Conservation (phyloP, 2,329 filamentous ascomycete genomes). For the Metarhizium sp. region DNA sequence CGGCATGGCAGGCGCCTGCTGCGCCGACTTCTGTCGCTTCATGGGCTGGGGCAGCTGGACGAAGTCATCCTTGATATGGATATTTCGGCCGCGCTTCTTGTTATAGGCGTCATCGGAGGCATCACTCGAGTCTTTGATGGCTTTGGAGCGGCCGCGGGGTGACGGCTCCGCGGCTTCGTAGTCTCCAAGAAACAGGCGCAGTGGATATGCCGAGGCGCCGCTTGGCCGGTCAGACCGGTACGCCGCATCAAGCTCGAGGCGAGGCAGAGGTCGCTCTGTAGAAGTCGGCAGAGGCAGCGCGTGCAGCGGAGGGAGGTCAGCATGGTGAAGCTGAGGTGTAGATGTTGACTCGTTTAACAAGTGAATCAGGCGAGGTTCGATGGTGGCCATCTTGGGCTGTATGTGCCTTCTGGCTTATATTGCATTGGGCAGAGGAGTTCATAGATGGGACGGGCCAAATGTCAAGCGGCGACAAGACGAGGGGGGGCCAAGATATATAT, state of each 20-base stretch:
- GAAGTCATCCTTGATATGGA: constrained; percentile 49
- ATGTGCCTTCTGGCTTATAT: constrained; percentile 3
- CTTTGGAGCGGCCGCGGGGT: constrained; percentile 29
- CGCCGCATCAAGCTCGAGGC: constrained; percentile 41
- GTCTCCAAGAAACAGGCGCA: constrained; percentile 32
- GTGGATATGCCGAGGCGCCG: constrained; percentile 21
- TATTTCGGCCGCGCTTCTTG: constrained; percentile 44
- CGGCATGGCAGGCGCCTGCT: constrained; percentile 45
- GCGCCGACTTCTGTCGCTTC: constrained; percentile 53
- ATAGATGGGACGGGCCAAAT: background rate
- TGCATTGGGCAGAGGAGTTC: background rate
- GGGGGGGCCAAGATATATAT: constrained; percentile 1
- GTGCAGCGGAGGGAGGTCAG: constrained; percentile 47
- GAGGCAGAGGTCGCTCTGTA: constrained; percentile 37
- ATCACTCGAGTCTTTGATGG: constrained; percentile 35
- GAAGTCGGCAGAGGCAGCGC: constrained; percentile 32
- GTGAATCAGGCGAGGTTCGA: constrained; percentile 59
- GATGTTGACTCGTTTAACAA: constrained; percentile 47
- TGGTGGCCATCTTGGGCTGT: constrained; percentile 47
- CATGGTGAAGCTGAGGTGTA: constrained; percentile 36
- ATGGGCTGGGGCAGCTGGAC: constrained; percentile 54
- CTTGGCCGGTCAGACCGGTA: constrained; percentile 28
- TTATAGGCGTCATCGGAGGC: constrained; percentile 33
- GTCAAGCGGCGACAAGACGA: background rate
- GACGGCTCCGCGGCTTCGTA: constrained; percentile 21